phyloP scores from a whole-genome alignment of 768 basidiomycete genomes.

The Suillus cothurnatus region DNA sequence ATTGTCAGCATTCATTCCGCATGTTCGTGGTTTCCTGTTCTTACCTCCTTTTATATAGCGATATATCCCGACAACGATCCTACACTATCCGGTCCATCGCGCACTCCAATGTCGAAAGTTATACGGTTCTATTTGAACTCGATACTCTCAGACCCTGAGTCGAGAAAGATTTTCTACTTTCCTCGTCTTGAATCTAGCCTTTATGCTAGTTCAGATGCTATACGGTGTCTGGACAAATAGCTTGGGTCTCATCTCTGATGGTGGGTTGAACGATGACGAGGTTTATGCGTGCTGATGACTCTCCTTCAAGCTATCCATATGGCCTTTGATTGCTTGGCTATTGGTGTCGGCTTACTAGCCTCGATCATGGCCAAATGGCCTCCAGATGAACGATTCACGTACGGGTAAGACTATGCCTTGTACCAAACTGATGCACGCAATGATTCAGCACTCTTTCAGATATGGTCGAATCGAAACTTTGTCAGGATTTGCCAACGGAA shows the following conservation, averaged over 20 bases:
- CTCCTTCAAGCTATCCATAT: conserved; percentile 85
- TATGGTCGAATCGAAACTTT: conserved; percentile 96
- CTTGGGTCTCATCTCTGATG: conserved; percentile 94
- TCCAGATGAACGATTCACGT: conserved; percentile 92
- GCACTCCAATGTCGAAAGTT: conserved; percentile 56
- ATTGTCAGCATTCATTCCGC: conserved; percentile 47
- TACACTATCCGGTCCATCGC: conserved; percentile 43
- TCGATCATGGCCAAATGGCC: conserved; percentile 99
- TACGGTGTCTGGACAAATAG: conserved; percentile 99
- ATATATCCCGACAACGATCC: conserved; percentile 53
- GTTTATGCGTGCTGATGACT: conserved; percentile 9
- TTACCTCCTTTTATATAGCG: conserved; percentile 35
- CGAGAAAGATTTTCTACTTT: conserved; percentile 97
- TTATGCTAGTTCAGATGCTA: conserved; percentile 96
- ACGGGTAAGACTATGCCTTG: conserved; percentile 61
- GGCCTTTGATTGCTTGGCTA: conserved; percentile 99
- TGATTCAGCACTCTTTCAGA: conserved; percentile 39
- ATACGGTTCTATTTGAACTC: conserved; percentile 81
- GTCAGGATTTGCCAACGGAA: conserved; percentile 97
- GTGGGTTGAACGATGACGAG: conserved; percentile 46
- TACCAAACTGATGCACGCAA: neutral
- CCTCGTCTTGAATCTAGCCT: conserved; percentile 89
- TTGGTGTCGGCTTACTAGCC: conserved; percentile 92
- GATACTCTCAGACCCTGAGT: conserved; percentile 89
- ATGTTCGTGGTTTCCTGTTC: neutral